Evolutionary conservation across 345 rosid species (phyloP).

Genomic region (Salix dunnii): DNA sequence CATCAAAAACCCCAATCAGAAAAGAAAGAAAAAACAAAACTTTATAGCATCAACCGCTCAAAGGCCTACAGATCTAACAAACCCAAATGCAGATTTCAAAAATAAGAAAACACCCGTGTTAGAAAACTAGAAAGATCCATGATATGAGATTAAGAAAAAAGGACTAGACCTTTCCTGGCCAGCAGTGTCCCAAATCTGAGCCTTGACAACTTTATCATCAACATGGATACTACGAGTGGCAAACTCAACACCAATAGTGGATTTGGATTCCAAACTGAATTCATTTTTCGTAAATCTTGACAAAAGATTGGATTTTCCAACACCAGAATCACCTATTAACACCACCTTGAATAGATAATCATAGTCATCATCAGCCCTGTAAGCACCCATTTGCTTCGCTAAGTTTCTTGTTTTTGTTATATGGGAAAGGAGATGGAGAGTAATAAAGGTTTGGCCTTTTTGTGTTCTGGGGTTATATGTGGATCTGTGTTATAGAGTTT

Average conservation of each 20-base stretch:
- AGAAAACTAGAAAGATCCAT: not conserved
- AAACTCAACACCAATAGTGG: conserved; percentile 31
- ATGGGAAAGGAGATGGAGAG: not conserved
- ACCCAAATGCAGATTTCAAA: not conserved
- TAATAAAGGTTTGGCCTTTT: not conserved
- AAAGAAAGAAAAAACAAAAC: not conserved
- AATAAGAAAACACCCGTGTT: not conserved
- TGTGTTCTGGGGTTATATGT: not conserved
- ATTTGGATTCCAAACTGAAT: conserved; percentile 29
- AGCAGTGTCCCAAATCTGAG: conserved; percentile 33
- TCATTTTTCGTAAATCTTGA: conserved; percentile 27
- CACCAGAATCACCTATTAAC: conserved; percentile 28
- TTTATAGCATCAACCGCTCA: not conserved
- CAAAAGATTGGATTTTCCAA: conserved; percentile 29
- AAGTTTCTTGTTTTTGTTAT: not conserved
- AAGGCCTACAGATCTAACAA: conserved; percentile 1
- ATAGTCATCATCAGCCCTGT: conserved; percentile 27
- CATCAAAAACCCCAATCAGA: not conserved
- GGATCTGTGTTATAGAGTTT: not conserved
- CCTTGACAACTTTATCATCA: conserved; percentile 27
- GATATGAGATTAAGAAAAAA: not conserved
- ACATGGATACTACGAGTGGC: conserved; percentile 31
- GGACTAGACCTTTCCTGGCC: conserved; percentile 21
- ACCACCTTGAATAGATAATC: conserved; percentile 26
- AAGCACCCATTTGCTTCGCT: conserved; percentile 17